Evolutionary conservation across 2,329 filamentous ascomycete species (phyloP), one percentile per base, ranked within the genome.

Genomic region (Xylaria sp.): DNA sequence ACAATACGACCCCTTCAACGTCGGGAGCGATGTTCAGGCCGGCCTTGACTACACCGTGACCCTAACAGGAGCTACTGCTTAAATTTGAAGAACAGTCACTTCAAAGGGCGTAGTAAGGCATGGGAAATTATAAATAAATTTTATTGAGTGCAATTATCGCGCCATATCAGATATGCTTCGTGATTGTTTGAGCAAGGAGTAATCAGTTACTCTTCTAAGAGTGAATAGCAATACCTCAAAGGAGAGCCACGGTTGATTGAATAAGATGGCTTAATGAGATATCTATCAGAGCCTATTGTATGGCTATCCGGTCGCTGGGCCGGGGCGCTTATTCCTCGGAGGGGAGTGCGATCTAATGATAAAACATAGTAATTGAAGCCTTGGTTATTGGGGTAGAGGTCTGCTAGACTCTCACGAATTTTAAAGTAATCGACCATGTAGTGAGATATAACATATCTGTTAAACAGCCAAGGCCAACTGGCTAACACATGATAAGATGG

Each of bases 1-100:
- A 25, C 68, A 77, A 48, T 83, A 81, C 62, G 79, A 83, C 64
- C 75, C 78, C 3, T 81, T 80, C 58, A 61, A 74, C 31, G 67
- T 79, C 19, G 74, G 66, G 1, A 70, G 71, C 3, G 78, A 76
- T 21, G 77, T 75, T 0, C 76, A 69, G 25, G 68, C 70, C 37
- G 78, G 78, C 0, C 56, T 80, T 19, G 74, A 80, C 46, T 81
- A 79, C 54, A 65, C 64, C 29, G 48, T 72, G 11, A 65, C 67
- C 17, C 55, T 71, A 3, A 69, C 65, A 4, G 70, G 69, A 23
- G 70, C 70, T 23, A 70, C 58, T 29, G 63, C 44, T 21, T 71
- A 64, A 49, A 21, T 43, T 3, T n/a, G 21, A 43, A 27, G 27
- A 19, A 13, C 15, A 27, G n/a, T n/a, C n/a, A n/a, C n/a, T n/a